phyloP scores from a whole-genome alignment of 2,329 filamentous ascomycete species.

The Stagonosporopsis rhizophila region DNA sequence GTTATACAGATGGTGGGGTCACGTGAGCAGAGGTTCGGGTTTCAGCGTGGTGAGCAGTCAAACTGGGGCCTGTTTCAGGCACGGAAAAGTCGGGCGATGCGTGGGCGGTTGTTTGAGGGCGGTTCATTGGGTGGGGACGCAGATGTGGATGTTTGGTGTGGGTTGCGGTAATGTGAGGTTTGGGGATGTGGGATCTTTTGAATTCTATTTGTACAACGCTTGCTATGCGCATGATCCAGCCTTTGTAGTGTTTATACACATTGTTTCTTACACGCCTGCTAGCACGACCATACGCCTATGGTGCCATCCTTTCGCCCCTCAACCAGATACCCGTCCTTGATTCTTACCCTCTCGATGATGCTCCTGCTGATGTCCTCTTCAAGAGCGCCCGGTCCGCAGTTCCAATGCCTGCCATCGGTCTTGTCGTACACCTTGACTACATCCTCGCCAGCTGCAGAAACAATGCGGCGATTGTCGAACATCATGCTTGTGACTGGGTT shows the following conservation, averaged over 20 bases:
- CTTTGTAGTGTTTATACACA: slow-evolving; percentile 28
- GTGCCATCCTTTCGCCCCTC: slow-evolving; percentile 88
- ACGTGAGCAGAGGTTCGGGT: slow-evolving; percentile 32
- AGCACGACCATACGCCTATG: slow-evolving; percentile 79
- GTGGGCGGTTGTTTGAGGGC: slow-evolving; percentile 20
- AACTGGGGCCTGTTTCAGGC: slow-evolving; percentile 39
- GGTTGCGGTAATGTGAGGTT: too few species aligned
- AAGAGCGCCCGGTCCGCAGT: slow-evolving; percentile 83
- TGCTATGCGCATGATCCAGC: slow-evolving; percentile 18
- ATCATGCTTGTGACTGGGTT: slow-evolving; percentile 93
- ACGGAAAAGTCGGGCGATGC: slow-evolving; percentile 27
- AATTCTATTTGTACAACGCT: slow-evolving; percentile 19
- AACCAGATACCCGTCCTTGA: slow-evolving; percentile 92
- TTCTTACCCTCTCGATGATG: slow-evolving; percentile 80
- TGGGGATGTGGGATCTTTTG: background rate
- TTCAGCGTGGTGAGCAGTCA: slow-evolving; percentile 34
- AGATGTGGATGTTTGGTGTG: background rate
- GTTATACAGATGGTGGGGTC: slow-evolving; percentile 32
- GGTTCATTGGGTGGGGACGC: background rate
- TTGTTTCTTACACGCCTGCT: slow-evolving; percentile 3
- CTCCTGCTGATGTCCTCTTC: slow-evolving; percentile 66
- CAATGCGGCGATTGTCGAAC: slow-evolving; percentile 91
- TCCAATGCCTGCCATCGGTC: slow-evolving; percentile 93
- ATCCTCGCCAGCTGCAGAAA: slow-evolving; percentile 86
- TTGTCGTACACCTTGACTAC: slow-evolving; percentile 99